Evolutionary conservation across 2,329 filamentous ascomycete species (phyloP).

Genomic region (Ascochyta viciae-villosae): DNA sequence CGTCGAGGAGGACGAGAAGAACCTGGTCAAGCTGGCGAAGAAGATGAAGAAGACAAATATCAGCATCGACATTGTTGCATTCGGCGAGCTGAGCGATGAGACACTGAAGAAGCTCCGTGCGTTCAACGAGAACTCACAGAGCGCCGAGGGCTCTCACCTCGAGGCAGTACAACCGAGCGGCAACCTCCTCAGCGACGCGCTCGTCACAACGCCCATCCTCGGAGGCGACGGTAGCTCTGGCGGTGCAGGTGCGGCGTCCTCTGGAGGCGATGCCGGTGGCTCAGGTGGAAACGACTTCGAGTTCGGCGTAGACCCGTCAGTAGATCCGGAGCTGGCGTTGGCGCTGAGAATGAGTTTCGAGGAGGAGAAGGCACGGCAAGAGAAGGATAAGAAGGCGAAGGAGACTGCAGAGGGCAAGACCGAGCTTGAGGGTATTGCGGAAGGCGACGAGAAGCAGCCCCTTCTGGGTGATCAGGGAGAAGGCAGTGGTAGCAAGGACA

Average conservation of each 20-base stretch:
- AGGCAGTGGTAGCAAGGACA: constrained; percentile 65
- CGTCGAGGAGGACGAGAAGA: constrained; percentile 87
- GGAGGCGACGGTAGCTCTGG: constrained; percentile 76
- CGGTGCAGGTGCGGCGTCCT: constrained; percentile 60
- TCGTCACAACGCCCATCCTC: constrained; percentile 88
- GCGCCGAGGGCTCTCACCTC: constrained; percentile 85
- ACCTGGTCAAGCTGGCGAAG: constrained; percentile 86
- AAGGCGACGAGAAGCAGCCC: constrained; percentile 67
- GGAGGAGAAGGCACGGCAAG: constrained; percentile 93
- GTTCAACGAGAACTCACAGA: constrained; percentile 93
- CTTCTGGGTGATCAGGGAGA: constrained; percentile 70
- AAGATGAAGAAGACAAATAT: constrained; percentile 99
- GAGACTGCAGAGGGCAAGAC: constrained; percentile 75
- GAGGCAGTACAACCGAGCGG: constrained; percentile 90
- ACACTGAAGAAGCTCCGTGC: constrained; percentile 87
- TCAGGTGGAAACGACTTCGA: constrained; percentile 72
- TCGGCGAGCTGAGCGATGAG: constrained; percentile 91
- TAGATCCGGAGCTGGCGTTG: constrained; percentile 92
- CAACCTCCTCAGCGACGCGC: constrained; percentile 89
- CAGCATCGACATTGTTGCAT: constrained; percentile 91
- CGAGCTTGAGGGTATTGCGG: constrained; percentile 80
- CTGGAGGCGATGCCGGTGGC: constrained; percentile 60
- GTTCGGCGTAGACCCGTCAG: constrained; percentile 87
- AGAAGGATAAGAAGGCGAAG: constrained; percentile 80
- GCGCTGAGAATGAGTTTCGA: constrained; percentile 97